Conservation (phyloP, 805 yeast genomes). For the Wickerhamiella azymoides region DNA sequence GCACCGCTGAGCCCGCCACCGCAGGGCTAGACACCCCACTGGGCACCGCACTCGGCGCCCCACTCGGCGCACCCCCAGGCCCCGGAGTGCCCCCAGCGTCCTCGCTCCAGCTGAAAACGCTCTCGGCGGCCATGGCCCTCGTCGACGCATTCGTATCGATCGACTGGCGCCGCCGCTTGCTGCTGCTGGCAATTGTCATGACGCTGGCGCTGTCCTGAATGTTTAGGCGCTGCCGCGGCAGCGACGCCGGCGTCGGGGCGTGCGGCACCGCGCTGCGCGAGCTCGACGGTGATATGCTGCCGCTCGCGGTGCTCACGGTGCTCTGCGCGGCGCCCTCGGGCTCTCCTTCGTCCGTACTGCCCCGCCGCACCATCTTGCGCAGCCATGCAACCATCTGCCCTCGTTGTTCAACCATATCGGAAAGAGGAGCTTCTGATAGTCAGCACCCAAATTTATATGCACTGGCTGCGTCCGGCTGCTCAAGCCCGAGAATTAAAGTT, state of each 20-base stretch:
- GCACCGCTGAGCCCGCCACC: not conserved
- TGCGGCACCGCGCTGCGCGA: not conserved
- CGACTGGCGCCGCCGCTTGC: conserved; percentile 25
- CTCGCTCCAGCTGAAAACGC: conserved; percentile 11
- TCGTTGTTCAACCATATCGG: conserved; percentile 7
- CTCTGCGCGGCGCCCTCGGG: not conserved
- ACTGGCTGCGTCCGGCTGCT: conserved; percentile 1
- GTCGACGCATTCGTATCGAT: conserved; percentile 28
- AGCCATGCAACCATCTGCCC: conserved; percentile 9
- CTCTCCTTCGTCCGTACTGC: not conserved
- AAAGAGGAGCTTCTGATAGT: not conserved
- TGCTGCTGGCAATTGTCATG: conserved; percentile 27
- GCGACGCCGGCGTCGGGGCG: not conserved
- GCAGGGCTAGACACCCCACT: too few species aligned
- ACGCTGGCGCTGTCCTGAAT: conserved; percentile 22
- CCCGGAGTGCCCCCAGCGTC: not conserved
- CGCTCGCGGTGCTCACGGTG: not conserved
- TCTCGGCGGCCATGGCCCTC: conserved; percentile 25
- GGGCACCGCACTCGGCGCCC: too few species aligned
- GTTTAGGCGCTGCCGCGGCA: conserved; percentile 1
- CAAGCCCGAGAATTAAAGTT: not conserved
- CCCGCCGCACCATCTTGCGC: conserved; percentile 7
- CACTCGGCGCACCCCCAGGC: too few species aligned
- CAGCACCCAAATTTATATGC: not conserved
- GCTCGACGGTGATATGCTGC: too few species aligned